phyloP scores from a whole-genome alignment of 306 rosid genomes.

The Citrullus colocynthis region DNA sequence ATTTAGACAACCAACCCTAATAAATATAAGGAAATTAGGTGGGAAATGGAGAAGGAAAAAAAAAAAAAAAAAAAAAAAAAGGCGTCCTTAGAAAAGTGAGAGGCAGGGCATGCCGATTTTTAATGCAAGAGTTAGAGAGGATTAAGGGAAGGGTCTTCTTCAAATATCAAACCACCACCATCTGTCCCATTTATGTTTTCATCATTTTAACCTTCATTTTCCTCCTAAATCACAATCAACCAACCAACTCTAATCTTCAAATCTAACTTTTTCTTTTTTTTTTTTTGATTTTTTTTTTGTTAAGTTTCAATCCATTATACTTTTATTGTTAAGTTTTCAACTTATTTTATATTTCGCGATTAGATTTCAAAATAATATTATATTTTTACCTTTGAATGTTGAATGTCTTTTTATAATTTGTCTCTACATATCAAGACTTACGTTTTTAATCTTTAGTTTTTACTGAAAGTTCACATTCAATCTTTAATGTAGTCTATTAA shows the following conservation, averaged over 20 bases:
- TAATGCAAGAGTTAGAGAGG: background rate
- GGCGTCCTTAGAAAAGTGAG: background rate
- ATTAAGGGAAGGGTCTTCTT: background rate
- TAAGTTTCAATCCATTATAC: no score
- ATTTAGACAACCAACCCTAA: no score
- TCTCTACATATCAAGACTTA: no score
- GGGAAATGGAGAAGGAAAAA: background rate
- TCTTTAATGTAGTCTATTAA: no score
- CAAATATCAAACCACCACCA: background rate
- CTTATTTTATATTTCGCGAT: no score
- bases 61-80: background rate
- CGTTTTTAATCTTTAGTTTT: no score
- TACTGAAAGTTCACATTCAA: no score
- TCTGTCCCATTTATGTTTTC: background rate
- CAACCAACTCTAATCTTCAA: background rate
- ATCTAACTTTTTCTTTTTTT: background rate
- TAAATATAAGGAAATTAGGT: background rate
- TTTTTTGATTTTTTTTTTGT: no score
- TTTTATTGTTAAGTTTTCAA: no score
- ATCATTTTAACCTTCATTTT: background rate
- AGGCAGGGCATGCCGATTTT: background rate
- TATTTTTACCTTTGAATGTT: no score
- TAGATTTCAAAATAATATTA: no score
- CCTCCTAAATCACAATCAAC: background rate
- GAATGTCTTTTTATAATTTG: no score